Evolutionary conservation across 2,329 filamentous ascomycete genomes (phyloP), one percentile per base, ranked within the genome.

Genomic region (Penicillium sp.): DNA sequence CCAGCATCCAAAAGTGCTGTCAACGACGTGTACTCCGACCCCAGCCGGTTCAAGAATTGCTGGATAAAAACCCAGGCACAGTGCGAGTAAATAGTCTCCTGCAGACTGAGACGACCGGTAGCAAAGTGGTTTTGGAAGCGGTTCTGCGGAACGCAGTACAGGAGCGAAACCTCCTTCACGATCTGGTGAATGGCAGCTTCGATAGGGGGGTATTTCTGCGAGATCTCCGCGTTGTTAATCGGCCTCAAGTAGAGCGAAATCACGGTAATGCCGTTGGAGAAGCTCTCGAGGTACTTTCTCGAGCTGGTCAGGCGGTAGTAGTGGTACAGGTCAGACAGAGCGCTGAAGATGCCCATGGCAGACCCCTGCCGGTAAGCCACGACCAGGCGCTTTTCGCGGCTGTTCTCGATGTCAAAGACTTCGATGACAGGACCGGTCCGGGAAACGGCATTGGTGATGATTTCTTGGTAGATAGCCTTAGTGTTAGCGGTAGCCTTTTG

Each of bases 91-190:
- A 97, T 91, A 12, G 93, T 92, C 77, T 99, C 94, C 73, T 99
- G 94, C 52, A 99, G 81, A 69, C 92, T 97, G 62, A 99, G 81
- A 65, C 88, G 84, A 50, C 92, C 92, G 16, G 84, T 86, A 51
- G 90, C 89, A 73, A 99, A 99, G 65, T 96, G 84, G 58, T 82
- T 79, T 75, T 97, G 93, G 73, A 99, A 91, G 75, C 92, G 94
- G 81, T 96, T 99, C 74, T 96, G 93, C 14, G 94, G 94, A 64
- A 99, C 89, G 73, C 94, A 99, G 84, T 97, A 99, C 18, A 99
- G 81, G 58, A 99, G 83, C 1, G 94, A 97, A 51, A 96, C 88
- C 74, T 99, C 94, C 82, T 97, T 97, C 79, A 94, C 96, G 78
- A 99, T 97, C 76, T 99, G 94, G 76, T 97, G 90, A 63, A 99